These are phyloP conservation scores for Spathaspora sp. DNA, from an alignment of 1,139 yeast genomes.

Conservation along the genomic window DNA sequence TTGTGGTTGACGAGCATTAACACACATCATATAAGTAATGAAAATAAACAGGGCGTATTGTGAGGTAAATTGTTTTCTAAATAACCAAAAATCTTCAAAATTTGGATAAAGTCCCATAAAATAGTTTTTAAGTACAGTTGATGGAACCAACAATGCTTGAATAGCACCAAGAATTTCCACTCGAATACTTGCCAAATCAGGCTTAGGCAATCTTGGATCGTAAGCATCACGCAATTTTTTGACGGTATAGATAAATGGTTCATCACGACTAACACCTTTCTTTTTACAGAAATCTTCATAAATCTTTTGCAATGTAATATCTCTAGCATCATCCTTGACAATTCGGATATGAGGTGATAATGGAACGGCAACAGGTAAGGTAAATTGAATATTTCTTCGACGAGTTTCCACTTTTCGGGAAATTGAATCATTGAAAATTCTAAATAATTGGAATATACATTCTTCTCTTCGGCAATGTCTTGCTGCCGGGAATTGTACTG, in stretches of 20 bases:
- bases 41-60: constrained; percentile 95
- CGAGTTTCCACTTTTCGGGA: constrained; percentile 84
- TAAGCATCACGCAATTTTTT: constrained; percentile 89
- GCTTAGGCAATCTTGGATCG: constrained; percentile 90
- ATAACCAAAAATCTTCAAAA: constrained; percentile 95
- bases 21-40: constrained; percentile 93
- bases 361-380: constrained; percentile 91
- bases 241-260: constrained; percentile 83
- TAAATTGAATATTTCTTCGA: constrained; percentile 79
- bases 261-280: constrained; percentile 78
- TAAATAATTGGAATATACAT: constrained; percentile 84
- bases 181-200: constrained; percentile 83
- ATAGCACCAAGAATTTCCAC: constrained; percentile 90
- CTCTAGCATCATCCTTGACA: constrained; percentile 78
- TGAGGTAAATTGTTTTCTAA: constrained; percentile 91
- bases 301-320: constrained; percentile 78
- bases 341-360: constrained; percentile 93
- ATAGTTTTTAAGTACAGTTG: constrained; percentile 73
- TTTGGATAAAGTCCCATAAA: constrained; percentile 63
- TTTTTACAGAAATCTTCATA: constrained; percentile 86
- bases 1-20: constrained; percentile 90
- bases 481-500: constrained; percentile 97
- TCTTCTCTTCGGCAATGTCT: constrained; percentile 97
- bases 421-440: constrained; percentile 81
- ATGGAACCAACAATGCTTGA: constrained; percentile 84